Conservation (phyloP, 305 asterid species). For the Plantago lanceolata region DNA sequence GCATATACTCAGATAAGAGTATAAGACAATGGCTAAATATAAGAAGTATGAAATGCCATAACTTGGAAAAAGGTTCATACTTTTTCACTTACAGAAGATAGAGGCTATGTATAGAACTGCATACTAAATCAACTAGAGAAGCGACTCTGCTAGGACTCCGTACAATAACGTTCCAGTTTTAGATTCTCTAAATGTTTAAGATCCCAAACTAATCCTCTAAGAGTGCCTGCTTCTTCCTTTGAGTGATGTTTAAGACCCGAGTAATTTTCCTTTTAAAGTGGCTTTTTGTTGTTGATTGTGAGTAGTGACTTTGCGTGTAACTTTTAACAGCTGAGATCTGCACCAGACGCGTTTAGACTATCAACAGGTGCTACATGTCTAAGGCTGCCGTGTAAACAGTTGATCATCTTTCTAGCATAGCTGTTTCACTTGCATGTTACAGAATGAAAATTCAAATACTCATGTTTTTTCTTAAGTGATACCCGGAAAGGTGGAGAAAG, state of each 20-base stretch:
- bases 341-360: not conserved
- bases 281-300: not conserved
- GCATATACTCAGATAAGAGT: not conserved
- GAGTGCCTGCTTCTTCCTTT: not conserved
- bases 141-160: not conserved
- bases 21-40: not conserved
- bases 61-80: no score
- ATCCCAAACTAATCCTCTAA: not conserved
- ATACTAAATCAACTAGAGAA: not conserved
- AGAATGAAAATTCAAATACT: no score
- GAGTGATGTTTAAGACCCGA: no score
- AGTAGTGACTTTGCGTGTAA: not conserved
- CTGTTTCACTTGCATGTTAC: no score
- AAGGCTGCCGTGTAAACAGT: no score
- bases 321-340: not conserved
- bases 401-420: no score
- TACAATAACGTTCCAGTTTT: no score
- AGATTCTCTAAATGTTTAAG: no score
- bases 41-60: not conserved
- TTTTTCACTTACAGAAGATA: not conserved
- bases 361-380: not conserved
- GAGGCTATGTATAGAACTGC: not conserved
- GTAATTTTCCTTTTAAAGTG: not conserved
- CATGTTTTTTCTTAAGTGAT: no score
- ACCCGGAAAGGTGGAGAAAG: not conserved